A percentile compares a stretch with the other conserved stretches of the same genome.
Evolutionary conservation across 2,329 filamentous ascomycete genomes (phyloP).

Genomic region (Alternaria rosae): DNA sequence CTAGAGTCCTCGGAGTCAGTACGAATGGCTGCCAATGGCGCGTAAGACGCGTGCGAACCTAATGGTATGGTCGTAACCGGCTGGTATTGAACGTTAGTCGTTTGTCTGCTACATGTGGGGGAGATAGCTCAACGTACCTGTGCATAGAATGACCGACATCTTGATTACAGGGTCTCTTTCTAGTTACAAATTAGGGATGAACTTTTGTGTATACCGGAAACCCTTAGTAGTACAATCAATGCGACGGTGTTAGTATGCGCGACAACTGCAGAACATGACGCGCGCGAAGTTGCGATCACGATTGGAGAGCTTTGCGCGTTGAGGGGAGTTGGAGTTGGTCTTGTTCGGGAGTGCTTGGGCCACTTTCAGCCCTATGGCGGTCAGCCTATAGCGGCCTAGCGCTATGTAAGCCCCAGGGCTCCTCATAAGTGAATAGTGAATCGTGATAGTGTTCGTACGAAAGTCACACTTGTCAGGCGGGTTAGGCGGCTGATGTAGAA

Average conservation of each 20-base stretch:
- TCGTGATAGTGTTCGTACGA: neutral
- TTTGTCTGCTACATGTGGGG: conserved; percentile 11
- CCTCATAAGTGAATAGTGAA: neutral
- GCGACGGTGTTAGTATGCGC: conserved; percentile 5
- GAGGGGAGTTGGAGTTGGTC: conserved; percentile 15
- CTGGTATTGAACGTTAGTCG: conserved; percentile 51
- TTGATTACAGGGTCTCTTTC: neutral
- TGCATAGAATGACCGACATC: conserved; percentile 74
- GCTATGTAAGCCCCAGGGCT: neutral
- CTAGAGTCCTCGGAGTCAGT: conserved; percentile 55
- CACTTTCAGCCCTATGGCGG: conserved; percentile 18
- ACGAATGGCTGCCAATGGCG: neutral
- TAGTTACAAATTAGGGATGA: neutral
- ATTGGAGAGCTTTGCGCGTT: conserved; percentile 8
- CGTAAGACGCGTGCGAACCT: conserved; percentile 58
- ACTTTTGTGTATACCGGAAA: neutral
- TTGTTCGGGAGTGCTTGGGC: conserved; percentile 21
- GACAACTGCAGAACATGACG: conserved; percentile 7
- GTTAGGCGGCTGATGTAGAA: neutral
- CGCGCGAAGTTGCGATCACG: conserved; percentile 7
- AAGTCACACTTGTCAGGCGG: neutral
- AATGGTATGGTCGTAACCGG: conserved; percentile 79
- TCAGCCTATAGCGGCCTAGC: conserved; percentile 17
- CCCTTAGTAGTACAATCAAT: neutral
- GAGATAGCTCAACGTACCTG: conserved; percentile 58